Evolutionary conservation across 2,329 filamentous ascomycete species (phyloP).

Genomic region (Chaetomiaceae sp.): DNA sequence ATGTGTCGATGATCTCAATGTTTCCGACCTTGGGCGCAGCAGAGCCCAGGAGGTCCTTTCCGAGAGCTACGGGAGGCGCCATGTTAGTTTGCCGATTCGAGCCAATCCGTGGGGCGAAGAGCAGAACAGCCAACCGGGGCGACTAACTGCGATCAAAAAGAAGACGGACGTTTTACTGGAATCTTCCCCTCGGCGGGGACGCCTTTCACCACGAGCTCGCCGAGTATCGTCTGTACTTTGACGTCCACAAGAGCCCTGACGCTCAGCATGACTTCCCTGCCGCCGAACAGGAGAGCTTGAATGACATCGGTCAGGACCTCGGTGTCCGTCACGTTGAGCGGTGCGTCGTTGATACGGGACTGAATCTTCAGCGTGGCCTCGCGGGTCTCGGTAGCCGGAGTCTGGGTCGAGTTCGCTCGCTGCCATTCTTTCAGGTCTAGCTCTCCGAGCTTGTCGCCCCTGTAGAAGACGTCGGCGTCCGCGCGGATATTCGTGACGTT

Average conservation of each 20-base stretch:
- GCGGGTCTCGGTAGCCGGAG: conserved; percentile 53
- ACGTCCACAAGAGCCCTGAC: conserved; percentile 80
- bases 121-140: conserved; percentile 21
- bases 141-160: conserved; percentile 44
- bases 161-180: conserved; percentile 87
- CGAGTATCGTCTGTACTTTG: conserved; percentile 75
- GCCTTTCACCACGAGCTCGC: conserved; percentile 72
- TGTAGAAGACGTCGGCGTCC: conserved; percentile 75
- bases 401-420: conserved; percentile 70
- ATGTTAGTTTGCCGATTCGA: conserved; percentile 18
- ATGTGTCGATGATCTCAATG: conserved; percentile 69
- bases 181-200: conserved; percentile 84
- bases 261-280: conserved; percentile 62
- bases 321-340: conserved; percentile 75
- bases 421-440: conserved; percentile 82
- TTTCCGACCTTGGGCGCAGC: conserved; percentile 63
- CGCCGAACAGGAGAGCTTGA: conserved; percentile 74
- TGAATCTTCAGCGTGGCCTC: conserved; percentile 66
- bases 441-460: conserved; percentile 71
- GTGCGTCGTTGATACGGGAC: conserved; percentile 72
- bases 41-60: conserved; percentile 45
- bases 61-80: conserved; percentile 49
- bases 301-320: conserved; percentile 76
- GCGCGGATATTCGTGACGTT: conserved; percentile 74
- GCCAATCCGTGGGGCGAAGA: conserved; percentile 7